Conservation (phyloP, 1,284 basidiomycete genomes). For the Uromyces viciae-fabae region DNA sequence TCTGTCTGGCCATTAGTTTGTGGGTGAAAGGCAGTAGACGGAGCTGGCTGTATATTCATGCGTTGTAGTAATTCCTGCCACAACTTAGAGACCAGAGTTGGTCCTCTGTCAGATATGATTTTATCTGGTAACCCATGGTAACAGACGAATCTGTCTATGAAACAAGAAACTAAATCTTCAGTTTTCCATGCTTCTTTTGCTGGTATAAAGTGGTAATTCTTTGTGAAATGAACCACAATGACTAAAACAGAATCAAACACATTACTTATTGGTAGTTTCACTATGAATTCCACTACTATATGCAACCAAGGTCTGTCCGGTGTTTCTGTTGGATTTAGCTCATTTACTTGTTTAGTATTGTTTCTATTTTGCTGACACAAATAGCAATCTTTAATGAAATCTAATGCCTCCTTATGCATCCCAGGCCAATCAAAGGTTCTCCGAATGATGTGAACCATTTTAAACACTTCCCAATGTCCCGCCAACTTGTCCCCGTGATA, state of each 20-base stretch:
- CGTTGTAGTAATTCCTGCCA: background rate
- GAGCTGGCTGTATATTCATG: background rate
- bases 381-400: no score
- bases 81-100: background rate
- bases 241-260: conserved; percentile 49
- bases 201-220: conserved; percentile 28
- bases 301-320: no score
- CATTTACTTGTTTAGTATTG: no score
- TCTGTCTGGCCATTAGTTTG: background rate
- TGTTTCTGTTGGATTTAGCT: no score
- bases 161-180: background rate
- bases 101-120: conserved; percentile 20
- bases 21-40: background rate
- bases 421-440: no score
- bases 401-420: no score
- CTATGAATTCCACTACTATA: no score
- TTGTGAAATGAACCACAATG: conserved; percentile 47
- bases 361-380: no score
- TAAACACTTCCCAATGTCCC: no score
- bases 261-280: no score
- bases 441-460: no score
- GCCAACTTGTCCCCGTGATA: no score
- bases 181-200: background rate
- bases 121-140: conserved; percentile 10
- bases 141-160: background rate